These are phyloP conservation scores for Lepraria neglecta DNA, from an alignment of 495 filamentous ascomycete genomes.

Conservation along the genomic window DNA sequence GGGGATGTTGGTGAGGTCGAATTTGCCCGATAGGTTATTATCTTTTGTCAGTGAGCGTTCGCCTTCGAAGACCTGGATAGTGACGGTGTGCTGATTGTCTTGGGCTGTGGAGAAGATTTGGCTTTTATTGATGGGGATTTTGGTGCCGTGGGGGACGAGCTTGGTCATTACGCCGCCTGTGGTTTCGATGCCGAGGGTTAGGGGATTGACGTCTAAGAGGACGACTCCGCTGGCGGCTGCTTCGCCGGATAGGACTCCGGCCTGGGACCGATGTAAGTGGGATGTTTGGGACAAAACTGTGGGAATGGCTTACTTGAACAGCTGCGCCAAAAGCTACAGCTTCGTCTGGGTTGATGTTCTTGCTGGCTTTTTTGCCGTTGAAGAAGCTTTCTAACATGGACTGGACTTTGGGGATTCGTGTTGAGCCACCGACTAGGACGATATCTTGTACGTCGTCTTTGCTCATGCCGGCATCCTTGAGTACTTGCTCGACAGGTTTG, in stretches of 20 bases:
- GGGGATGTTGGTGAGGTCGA: slow-evolving; percentile 92
- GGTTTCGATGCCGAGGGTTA: slow-evolving; percentile 96
- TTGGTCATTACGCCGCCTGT: slow-evolving; percentile 97
- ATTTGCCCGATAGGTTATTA: slow-evolving; percentile 95
- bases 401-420: slow-evolving; percentile 96
- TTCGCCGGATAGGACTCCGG: slow-evolving; percentile 86
- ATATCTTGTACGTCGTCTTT: slow-evolving; percentile 82
- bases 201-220: slow-evolving; percentile 96
- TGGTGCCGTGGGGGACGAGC: slow-evolving; percentile 89
- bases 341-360: slow-evolving; percentile 98
- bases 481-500: slow-evolving; percentile 95
- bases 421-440: slow-evolving; percentile 84
- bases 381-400: slow-evolving; percentile 93
- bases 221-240: slow-evolving; percentile 68
- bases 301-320: slow-evolving; percentile 50
- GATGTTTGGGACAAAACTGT: no score
- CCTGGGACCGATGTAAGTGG: slow-evolving; percentile 30
- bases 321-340: slow-evolving; percentile 95
- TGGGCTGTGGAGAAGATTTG: slow-evolving; percentile 98
- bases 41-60: slow-evolving; percentile 95
- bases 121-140: slow-evolving; percentile 92
- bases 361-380: slow-evolving; percentile 82
- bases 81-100: slow-evolving; percentile 94
- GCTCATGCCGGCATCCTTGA: slow-evolving; percentile 86
- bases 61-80: slow-evolving; percentile 96